These are phyloP conservation scores for Willaertia magna DNA, from an alignment of 208 protist genomes.

Conservation along the genomic window DNA sequence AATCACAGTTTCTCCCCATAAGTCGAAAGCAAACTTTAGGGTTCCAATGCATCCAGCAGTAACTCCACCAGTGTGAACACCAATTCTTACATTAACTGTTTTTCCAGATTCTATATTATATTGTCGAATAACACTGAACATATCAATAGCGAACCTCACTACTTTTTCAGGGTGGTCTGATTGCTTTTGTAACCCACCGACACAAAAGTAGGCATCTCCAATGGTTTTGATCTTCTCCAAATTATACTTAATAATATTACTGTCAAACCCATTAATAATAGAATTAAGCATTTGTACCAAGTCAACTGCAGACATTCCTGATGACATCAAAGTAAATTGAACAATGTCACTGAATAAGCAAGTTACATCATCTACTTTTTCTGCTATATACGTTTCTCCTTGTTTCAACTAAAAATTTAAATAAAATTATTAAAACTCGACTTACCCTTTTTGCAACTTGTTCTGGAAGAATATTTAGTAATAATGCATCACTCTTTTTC, in stretches of 20 bases:
- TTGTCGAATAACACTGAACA: not conserved
- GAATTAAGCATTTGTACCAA: not conserved
- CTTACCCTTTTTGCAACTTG: too few species aligned
- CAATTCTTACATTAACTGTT: not conserved
- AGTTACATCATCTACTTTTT: not conserved
- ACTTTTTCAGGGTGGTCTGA: not conserved
- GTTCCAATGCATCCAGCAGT: not conserved
- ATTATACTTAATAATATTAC: not conserved
- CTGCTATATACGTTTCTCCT: not conserved
- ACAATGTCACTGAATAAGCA: not conserved
- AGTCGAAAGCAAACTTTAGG: not conserved
- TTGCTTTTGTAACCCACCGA: not conserved
- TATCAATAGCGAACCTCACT: not conserved
- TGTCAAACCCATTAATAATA: conserved; percentile 12
- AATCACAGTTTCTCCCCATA: not conserved
- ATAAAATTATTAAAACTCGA: too few species aligned
- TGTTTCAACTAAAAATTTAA: not conserved
- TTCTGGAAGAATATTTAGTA: not conserved
- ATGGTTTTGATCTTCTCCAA: conserved; percentile 22
- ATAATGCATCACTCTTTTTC: not conserved
- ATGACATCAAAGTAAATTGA: conserved; percentile 31
- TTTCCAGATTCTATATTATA: not conserved
- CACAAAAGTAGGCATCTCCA: conserved; percentile 12
- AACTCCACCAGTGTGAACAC: not conserved
- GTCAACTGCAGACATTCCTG: conserved; percentile 13